Percentiles rank a stretch among this genome's conserved stretches.
Evolutionary conservation across 768 basidiomycete genomes (phyloP).

Genomic region (Tricholoma flavovirens): DNA sequence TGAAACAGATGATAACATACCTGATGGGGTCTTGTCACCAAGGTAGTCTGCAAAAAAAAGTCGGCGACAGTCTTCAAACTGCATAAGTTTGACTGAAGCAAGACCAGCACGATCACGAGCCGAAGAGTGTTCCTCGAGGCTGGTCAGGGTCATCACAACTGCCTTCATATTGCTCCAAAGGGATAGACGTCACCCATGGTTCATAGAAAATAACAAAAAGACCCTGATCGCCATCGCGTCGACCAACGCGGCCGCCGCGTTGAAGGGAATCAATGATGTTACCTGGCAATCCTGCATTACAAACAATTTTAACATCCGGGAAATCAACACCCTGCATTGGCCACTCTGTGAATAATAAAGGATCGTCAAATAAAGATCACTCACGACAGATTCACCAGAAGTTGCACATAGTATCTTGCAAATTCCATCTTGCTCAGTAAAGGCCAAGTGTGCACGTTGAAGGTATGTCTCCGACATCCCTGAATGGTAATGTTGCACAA

Average conservation of each 20-base stretch:
- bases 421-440: neutral
- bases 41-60: neutral
- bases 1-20: neutral
- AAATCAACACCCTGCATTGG: constrained; percentile 17
- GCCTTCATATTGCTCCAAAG: neutral
- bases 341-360: no score
- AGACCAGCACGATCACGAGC: neutral
- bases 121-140: neutral
- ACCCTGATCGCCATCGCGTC: neutral
- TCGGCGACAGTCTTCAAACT: neutral
- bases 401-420: neutral
- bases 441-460: neutral
- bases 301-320: constrained; percentile 18
- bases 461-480: neutral
- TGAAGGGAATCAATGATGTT: constrained; percentile 13
- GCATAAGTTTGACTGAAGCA: neutral
- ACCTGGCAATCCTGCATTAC: constrained; percentile 12
- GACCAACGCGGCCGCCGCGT: constrained; percentile 14
- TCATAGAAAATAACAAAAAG: constrained; percentile 16
- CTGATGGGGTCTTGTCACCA: neutral
- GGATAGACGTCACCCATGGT: constrained; percentile 7
- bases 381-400: constrained; percentile 18
- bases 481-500: neutral
- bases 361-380: neutral
- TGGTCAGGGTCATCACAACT: neutral